Conservation (phyloP, 495 filamentous ascomycete species). For the Tuber magnatum region DNA sequence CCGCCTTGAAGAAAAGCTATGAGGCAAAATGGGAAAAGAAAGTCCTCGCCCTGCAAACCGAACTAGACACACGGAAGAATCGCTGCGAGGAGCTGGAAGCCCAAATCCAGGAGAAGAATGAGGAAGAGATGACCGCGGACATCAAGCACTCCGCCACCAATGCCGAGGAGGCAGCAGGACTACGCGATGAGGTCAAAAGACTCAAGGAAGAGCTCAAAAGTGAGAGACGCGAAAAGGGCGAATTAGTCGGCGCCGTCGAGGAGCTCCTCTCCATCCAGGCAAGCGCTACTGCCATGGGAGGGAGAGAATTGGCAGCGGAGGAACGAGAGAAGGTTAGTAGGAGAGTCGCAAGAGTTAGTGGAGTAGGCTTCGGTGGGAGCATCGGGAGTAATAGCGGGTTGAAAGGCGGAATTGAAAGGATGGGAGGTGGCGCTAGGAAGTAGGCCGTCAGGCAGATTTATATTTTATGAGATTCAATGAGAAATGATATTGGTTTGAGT, state of each 20-base stretch:
- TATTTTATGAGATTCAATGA: not conserved
- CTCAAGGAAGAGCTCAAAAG: constrained; percentile 62
- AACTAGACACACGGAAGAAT: constrained; percentile 57
- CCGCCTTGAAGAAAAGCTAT: constrained; percentile 90
- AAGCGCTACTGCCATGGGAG: constrained; percentile 9
- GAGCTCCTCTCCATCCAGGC: constrained; percentile 65
- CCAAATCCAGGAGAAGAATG: constrained; percentile 52
- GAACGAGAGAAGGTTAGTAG: constrained; percentile 34
- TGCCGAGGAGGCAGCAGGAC: constrained; percentile 57
- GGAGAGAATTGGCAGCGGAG: constrained; percentile 17
- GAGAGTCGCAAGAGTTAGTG: constrained; percentile 27
- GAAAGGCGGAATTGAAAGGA: constrained; percentile 31
- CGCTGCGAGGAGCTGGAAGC: constrained; percentile 66
- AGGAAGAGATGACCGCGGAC: constrained; percentile 49
- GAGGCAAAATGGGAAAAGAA: constrained; percentile 83
- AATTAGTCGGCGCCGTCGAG: constrained; percentile 84
- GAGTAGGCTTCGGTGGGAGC: constrained; percentile 25
- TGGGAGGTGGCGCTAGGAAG: constrained; percentile 22
- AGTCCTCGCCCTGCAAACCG: constrained; percentile 62
- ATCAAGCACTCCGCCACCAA: constrained; percentile 18
- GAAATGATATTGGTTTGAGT: not conserved
- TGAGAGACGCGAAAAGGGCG: constrained; percentile 86
- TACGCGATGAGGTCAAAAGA: constrained; percentile 59
- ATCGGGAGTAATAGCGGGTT: constrained; percentile 26
- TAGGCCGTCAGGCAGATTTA: not conserved